phyloP scores from a whole-genome alignment of 441 rosid species.

The Corymbia citriodora region DNA sequence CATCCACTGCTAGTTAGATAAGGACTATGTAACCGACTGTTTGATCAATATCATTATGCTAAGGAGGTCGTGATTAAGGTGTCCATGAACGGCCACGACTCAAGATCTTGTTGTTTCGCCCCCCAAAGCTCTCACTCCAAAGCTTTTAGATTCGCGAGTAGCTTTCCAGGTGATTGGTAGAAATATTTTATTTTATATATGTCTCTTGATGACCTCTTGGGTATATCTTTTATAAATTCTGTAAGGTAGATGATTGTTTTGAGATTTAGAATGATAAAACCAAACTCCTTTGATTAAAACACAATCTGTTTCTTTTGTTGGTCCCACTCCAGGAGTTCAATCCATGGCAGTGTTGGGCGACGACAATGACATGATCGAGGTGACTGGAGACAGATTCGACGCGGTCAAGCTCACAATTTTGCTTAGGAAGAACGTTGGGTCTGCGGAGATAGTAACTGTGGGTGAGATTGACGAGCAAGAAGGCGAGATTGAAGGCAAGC shows the following conservation, averaged over 20 bases:
- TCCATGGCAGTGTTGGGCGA: not conserved
- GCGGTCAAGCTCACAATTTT: not conserved
- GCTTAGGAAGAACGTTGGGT: not conserved
- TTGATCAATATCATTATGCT: too few species aligned
- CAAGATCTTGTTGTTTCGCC: not conserved
- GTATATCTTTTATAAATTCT: not conserved
- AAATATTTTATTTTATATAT: not conserved
- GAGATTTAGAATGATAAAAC: not conserved
- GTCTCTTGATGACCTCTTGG: not conserved
- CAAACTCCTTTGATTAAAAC: not conserved
- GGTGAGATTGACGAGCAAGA: not conserved
- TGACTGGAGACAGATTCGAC: not conserved
- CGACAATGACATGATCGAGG: not conserved
- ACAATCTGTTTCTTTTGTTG: not conserved
- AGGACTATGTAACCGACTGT: too few species aligned
- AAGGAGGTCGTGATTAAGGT: not conserved
- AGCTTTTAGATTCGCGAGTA: not conserved
- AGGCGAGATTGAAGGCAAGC: not conserved
- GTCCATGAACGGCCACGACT: not conserved
- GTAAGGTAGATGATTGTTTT: not conserved
- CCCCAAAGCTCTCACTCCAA: not conserved
- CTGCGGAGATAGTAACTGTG: not conserved
- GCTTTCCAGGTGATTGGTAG: not conserved
- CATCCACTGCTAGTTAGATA: too few species aligned
- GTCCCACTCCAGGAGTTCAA: not conserved